Percentiles rank a stretch among this genome's conserved stretches.
phyloP scores from a whole-genome alignment of 768 basidiomycete species.

The Boletus edulis region DNA sequence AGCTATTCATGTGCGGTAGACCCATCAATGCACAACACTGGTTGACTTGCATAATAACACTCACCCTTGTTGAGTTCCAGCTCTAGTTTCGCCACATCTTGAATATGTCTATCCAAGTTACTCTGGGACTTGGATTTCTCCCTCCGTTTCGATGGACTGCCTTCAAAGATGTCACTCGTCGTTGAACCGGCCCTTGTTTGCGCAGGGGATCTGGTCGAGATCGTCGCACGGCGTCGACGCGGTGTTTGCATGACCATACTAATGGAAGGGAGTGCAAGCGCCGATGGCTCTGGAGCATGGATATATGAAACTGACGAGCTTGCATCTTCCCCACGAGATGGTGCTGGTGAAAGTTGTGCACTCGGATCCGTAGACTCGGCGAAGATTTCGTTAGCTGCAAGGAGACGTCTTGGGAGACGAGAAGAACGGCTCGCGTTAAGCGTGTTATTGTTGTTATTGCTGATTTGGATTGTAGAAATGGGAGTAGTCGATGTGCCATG shows the following conservation, averaged over 20 bases:
- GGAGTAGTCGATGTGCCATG: slow-evolving; percentile 31
- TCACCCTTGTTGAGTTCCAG: slow-evolving; percentile 63
- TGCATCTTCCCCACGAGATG: slow-evolving; percentile 9
- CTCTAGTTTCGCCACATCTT: slow-evolving; percentile 61
- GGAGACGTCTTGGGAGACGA: slow-evolving; percentile 59
- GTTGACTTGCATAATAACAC: slow-evolving; percentile 18
- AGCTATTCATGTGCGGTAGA: slow-evolving; percentile 14
- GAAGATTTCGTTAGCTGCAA: slow-evolving; percentile 73
- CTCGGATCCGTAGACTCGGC: slow-evolving; percentile 28
- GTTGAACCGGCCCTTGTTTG: slow-evolving; percentile 25
- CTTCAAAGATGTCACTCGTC: slow-evolving; percentile 34
- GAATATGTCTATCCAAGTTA: slow-evolving; percentile 64
- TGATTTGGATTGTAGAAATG: slow-evolving; percentile 19
- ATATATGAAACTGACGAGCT: slow-evolving; percentile 24
- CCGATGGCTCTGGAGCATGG: slow-evolving; percentile 18
- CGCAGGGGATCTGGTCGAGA: slow-evolving; percentile 62
- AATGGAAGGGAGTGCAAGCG: slow-evolving; percentile 18
- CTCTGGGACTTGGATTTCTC: slow-evolving; percentile 68
- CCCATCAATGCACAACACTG: slow-evolving; percentile 1
- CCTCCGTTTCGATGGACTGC: slow-evolving; percentile 60
- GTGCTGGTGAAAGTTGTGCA: slow-evolving; percentile 23
- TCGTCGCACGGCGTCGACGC: slow-evolving; percentile 55
- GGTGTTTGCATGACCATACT: slow-evolving; percentile 32
- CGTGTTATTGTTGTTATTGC: slow-evolving; percentile 2
- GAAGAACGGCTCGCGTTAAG: slow-evolving; percentile 26